phyloP scores from a whole-genome alignment of 768 basidiomycete species.

The Phanerochaete carnosa region DNA sequence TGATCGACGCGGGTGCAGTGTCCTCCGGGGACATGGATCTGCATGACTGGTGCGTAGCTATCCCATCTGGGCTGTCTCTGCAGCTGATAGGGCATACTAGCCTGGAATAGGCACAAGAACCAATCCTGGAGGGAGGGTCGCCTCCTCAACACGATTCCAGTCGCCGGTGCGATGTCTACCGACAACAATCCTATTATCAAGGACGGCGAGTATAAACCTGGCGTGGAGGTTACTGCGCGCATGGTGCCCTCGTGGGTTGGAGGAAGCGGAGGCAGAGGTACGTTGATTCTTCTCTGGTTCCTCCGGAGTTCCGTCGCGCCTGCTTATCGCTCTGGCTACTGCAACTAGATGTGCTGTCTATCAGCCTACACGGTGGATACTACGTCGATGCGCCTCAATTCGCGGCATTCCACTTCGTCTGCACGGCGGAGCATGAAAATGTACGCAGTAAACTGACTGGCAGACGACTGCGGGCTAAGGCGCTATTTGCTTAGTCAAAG shows the following conservation, averaged over 20 bases:
- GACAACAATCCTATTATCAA: constrained; percentile 9
- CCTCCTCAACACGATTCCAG: constrained; percentile 23
- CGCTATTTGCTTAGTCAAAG: background rate
- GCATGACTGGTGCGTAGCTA: constrained; percentile 21
- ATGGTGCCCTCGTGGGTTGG: constrained; percentile 4
- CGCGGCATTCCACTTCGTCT: constrained; percentile 25
- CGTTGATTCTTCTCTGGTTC: background rate
- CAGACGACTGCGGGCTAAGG: background rate
- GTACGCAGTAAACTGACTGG: constrained; percentile 13
- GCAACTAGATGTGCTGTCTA: constrained; percentile 19
- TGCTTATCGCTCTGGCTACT: background rate
- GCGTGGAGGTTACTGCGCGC: constrained; percentile 21
- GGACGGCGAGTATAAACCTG: constrained; percentile 14
- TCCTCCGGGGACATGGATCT: constrained; percentile 29
- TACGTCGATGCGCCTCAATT: constrained; percentile 24
- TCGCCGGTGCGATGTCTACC: constrained; percentile 21
- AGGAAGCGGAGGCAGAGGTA: constrained; percentile 6
- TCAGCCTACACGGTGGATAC: constrained; percentile 25
- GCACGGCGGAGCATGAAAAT: constrained; percentile 23
- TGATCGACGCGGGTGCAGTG: constrained; percentile 19
- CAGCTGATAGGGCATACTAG: background rate
- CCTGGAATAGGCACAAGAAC: constrained; percentile 19
- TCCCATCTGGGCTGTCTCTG: background rate
- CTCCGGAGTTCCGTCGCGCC: background rate
- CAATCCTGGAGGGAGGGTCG: constrained; percentile 17